Evolutionary conservation across 345 rosid genomes (phyloP), one percentile per base, ranked within the genome.

Genomic region (Lagerstroemia speciosa): DNA sequence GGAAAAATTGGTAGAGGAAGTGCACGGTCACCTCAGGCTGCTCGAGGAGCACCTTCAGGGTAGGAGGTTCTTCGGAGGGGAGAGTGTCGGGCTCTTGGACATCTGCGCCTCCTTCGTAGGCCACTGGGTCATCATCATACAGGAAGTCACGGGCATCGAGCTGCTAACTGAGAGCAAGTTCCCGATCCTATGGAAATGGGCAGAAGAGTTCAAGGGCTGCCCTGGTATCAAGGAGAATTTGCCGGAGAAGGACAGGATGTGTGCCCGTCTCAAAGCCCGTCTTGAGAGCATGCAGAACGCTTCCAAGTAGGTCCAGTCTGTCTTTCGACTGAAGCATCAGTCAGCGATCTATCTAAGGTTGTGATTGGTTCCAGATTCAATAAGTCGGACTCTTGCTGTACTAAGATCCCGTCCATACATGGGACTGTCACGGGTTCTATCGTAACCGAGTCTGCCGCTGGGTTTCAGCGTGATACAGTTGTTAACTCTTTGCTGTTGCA

Each of bases 51-150:
- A 87, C 75, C 85, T 87, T 27, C 75, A 66, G 36, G 78, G 78
- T 34, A 85, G 78, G 71, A 83, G 2, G 65, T 84, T 83, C 78
- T 84, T 89, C 9, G 92, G 96, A 50, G 87, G 90, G 50, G 87
- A 89, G 16, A 81, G 33, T 6, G 76, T 85, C 34, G 92, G 90
- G 17, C 41, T 80, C 38, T 87, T 87, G 43, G 96, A 89, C 66
- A 84, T 89, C 32, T 83, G 53, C 3, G 86, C 80, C 19, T 74
- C 62, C 74, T 76, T 81, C 69, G 27, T 83, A 45, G 80, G 71
- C 15, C 69, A 63, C 67, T 85, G 92, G 90, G 2, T 77, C 14
- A 74, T 65, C 26, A 50, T 78, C 17, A n/a, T 71, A 20, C 74
- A 84, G 72, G 85, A 87, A 61, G 85, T 69, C 29, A 40, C 67